These are phyloP conservation scores for Paramyrothecium roridum DNA, from an alignment of 2,329 filamentous ascomycete genomes.

Conservation along the genomic window DNA sequence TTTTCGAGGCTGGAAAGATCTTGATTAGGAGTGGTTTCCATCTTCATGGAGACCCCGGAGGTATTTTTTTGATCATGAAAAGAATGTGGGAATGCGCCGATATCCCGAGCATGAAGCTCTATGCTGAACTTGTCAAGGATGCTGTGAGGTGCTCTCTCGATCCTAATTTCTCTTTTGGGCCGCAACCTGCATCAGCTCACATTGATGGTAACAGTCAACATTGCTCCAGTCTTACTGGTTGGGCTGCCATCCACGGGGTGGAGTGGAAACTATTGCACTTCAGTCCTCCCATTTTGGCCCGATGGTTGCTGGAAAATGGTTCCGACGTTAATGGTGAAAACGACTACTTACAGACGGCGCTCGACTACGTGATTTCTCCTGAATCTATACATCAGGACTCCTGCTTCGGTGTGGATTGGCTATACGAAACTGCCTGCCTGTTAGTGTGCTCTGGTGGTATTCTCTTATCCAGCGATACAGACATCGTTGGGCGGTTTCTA, in stretches of 20 bases:
- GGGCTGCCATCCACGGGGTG: background rate
- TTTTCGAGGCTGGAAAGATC: background rate
- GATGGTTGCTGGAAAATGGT: background rate
- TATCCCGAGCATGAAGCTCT: background rate
- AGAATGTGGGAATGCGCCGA: background rate
- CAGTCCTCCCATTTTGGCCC: background rate
- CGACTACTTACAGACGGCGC: background rate
- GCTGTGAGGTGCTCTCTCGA: background rate
- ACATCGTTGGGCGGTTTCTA: background rate
- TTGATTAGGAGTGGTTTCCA: background rate
- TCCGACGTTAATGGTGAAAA: background rate
- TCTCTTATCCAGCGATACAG: background rate
- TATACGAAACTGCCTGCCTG: background rate
- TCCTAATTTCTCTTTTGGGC: background rate
- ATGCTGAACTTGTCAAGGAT: background rate
- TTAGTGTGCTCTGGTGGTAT: background rate
- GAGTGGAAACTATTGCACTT: background rate
- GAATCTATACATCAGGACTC: background rate
- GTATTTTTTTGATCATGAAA: background rate
- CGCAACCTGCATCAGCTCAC: background rate
- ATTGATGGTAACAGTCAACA: background rate
- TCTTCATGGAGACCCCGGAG: background rate
- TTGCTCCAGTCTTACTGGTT: background rate
- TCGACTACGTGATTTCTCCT: background rate
- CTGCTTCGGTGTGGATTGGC: background rate